Base-by-base conservation (phyloP, 2,329 filamentous ascomycete genomes). In the Aspergillus alliaceus region DNA sequence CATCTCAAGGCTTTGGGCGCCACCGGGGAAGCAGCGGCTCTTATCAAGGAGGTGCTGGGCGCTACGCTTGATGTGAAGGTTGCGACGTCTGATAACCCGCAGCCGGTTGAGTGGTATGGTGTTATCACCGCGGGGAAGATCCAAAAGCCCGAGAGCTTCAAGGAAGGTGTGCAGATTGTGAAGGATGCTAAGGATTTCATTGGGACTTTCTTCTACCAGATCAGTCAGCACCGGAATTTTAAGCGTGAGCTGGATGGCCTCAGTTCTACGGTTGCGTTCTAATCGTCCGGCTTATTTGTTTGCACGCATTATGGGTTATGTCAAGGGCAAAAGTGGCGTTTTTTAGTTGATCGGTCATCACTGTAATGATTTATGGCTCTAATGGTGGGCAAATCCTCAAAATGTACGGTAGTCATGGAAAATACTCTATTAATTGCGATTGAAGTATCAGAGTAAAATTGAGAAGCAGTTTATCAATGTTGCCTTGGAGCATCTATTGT, bases 1-100 rank as follows among this genome's bases (percentile, higher is more conserved):
- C 90, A 95, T 59, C 80, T 93, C 53, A 93, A 93, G 80, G 78
- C 89, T 1, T 89, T 95, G 44, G 89, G 85, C 1, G 90, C 86
- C 0, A 86, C 87, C 0, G 89, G 88, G 37, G 72, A 74, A 54
- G 70, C 67, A 9, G 70, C 72, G 6, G 53, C 65, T 1, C 68
- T 74, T 27, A 69, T 75, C 6, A 56, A 64, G 57, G 57, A 56
- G 18, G 74, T 74, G 1, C 56, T 74, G 69, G 77, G 54, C 65
- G 73, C 50, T 29, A 69, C 82, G 5, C 76, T 80, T 1, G 79
- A 78, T 4, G 74, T 86, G 63, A 58, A 75, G 5, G 80, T 84
- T 64, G 80, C 80, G 1, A 67, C 15, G 82, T 81, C 0, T 72
- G 69, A 1, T 76, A 82, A 6, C 70, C 71, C 1, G 75, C 81